Evolutionary conservation across 345 rosid genomes (phyloP), one percentile per base, ranked within the genome.

Genomic region (Gossypium turneri): DNA sequence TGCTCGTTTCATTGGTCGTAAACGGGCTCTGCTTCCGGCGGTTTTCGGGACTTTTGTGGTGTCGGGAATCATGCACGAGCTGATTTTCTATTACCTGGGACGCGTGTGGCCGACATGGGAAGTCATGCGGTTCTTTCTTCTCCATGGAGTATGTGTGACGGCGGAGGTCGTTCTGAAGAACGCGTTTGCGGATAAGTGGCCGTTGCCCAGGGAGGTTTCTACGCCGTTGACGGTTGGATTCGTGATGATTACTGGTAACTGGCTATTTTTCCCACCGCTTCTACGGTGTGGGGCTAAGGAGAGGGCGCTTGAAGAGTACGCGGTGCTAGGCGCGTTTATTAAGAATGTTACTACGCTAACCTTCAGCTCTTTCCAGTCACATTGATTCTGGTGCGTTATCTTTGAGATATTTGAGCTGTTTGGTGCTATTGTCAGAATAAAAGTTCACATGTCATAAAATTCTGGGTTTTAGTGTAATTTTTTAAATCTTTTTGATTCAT

Each of bases 51-150:
- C 93, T 0, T 88, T 89, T 44, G 9, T 89, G 3, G 85, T 81
- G 4, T 88, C 93, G 1, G 92, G 79, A 0, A 1, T 85, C 3
- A 88, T 89, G 91, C 97, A 92, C 57, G 91, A 88, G 84, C 83
- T 89, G 16, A 69, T 89, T 9, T 89, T 90, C 81, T 92, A 63
- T 67, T 88, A 89, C 81, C 17, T 85, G 70, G 85, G 85, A 56
- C 81, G 86, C 44, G 25, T 77, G 78, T 58, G n/a, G 24, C 92
- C 89, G 60, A 81, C 83, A 0, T 77, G 92, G 92, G 88, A 81
- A 45, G 20, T 90, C 58, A 75, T 82, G 60, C 61, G 76, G 71
- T 90, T 89, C 79, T 92, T 92, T 19, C 67, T 90, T 43, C 58
- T 88, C 9, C 85, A 92, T 13, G 92, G 94, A 17, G 3, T 66